Conservation (phyloP, 306 rosid genomes). For the Oxytropis ochrocephala region DNA sequence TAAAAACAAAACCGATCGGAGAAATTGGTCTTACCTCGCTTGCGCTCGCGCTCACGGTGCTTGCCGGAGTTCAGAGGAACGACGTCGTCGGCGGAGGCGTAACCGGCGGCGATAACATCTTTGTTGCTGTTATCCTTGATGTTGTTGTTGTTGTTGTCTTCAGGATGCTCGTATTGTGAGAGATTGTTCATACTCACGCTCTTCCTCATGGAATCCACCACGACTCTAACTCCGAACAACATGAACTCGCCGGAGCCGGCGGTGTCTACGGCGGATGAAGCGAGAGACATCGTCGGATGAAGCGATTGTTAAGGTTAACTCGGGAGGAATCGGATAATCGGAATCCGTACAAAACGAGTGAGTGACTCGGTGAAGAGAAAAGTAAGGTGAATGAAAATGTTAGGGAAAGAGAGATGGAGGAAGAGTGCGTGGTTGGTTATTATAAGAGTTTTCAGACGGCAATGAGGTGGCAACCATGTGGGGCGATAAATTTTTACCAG, state of each 20-base stretch:
- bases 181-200: constrained; percentile 94
- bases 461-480: constrained; percentile 40
- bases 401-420: neutral
- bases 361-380: neutral
- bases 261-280: constrained; percentile 20
- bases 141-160: constrained; percentile 5
- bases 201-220: constrained; percentile 95
- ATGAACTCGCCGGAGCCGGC: constrained; percentile 53
- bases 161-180: constrained; percentile 83
- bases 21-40: constrained; percentile 64
- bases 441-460: constrained; percentile 25
- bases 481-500: neutral
- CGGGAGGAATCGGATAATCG: neutral
- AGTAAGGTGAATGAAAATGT: neutral
- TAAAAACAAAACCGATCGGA: constrained; percentile 2
- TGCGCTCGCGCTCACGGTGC: constrained; percentile 86
- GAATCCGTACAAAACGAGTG: constrained; percentile 3
- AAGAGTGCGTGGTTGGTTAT: constrained; percentile 20
- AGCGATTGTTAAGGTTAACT: neutral
- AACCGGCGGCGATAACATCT: constrained; percentile 46
- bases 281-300: constrained; percentile 31
- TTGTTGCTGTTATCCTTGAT: constrained; percentile 24
- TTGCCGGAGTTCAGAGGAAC: constrained; percentile 49
- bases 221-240: constrained; percentile 86
- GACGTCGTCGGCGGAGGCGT: constrained; percentile 85